Base-by-base conservation (phyloP, 2,329 filamentous ascomycete genomes). In the Xylariomycetidae sp. region DNA sequence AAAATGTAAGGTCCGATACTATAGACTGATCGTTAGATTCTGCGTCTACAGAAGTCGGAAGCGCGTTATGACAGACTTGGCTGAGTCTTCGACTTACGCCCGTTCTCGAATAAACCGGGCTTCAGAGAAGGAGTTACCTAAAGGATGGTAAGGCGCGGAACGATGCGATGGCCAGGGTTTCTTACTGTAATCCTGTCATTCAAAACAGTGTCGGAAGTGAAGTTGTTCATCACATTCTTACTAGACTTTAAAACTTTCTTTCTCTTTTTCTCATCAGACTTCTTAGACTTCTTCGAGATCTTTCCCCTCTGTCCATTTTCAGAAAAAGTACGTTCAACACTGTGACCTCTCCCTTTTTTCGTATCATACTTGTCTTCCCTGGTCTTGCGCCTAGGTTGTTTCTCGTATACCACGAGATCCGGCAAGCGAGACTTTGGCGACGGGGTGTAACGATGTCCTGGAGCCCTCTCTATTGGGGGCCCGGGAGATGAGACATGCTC, bases 1-100 rank as follows among this genome's bases (percentile, higher is more conserved):
- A 72, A 41, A 75, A 77, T 2, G 60, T 58, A 13, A 78, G 59
- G 38, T 77, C 72, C 4, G 66, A 54, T 17, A 75, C 74, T 76
- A 37, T 25, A n/a, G n/a, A n/a, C n/a, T n/a, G n/a, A n/a, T n/a
- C n/a, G n/a, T n/a, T n/a, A n/a, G n/a, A n/a, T n/a, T n/a, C n/a
- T n/a, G n/a, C n/a, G n/a, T n/a, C n/a, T n/a, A n/a, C n/a, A n/a
- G n/a, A n/a, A n/a, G n/a, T n/a, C n/a, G n/a, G n/a, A n/a, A n/a
- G n/a, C n/a, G n/a, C n/a, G n/a, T n/a, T n/a, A n/a, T n/a, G n/a
- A n/a, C n/a, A n/a, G 53, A 68, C 65, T 37, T 6, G 62, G 61
- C 31, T 53, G 51, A 27, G 51, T 54, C 37, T 46, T 56, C 5
- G 51, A 47, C 34, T 57, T 47, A 31, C 61, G 56, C 7, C 63